These are phyloP conservation scores for Xerophyta viscosa DNA, from an alignment of 106 monocot genomes.

Conservation along the genomic window DNA sequence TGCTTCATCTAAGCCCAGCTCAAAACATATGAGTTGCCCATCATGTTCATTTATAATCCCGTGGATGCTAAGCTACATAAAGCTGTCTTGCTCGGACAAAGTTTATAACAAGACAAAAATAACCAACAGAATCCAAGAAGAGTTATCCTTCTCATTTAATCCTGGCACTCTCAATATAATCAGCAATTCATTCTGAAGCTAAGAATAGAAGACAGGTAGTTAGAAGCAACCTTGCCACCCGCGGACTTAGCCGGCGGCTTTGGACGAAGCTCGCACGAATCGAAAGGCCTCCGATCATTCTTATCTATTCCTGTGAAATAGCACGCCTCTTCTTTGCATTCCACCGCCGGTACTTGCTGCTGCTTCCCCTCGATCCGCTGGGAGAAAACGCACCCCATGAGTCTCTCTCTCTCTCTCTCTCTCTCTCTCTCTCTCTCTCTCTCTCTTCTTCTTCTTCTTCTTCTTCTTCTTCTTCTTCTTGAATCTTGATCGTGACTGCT, in stretches of 20 bases:
- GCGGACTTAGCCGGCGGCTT: background rate
- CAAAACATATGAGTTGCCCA: no score
- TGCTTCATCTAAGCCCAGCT: no score
- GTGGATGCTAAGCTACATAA: no score
- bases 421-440: background rate
- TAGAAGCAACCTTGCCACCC: conserved; percentile 1
- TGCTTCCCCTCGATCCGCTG: no score
- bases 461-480: background rate
- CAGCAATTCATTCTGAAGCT: background rate
- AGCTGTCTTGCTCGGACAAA: no score
- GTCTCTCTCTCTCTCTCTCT: background rate
- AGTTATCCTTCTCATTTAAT: no score
- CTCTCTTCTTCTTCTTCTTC: background rate
- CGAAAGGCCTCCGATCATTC: background rate
- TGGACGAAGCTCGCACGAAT: background rate
- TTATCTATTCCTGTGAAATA: background rate
- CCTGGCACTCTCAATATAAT: no score
- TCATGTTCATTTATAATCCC: no score
- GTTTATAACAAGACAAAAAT: no score
- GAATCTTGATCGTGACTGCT: no score
- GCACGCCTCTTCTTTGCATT: background rate
- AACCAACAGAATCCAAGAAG: no score
- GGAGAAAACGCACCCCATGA: conserved; percentile 4
- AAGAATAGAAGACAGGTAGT: background rate
- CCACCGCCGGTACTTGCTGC: background rate